Percentiles rank a stretch among this genome's conserved stretches.
Conservation (phyloP, 768 basidiomycete species). For the Trametes cinnabarina region DNA sequence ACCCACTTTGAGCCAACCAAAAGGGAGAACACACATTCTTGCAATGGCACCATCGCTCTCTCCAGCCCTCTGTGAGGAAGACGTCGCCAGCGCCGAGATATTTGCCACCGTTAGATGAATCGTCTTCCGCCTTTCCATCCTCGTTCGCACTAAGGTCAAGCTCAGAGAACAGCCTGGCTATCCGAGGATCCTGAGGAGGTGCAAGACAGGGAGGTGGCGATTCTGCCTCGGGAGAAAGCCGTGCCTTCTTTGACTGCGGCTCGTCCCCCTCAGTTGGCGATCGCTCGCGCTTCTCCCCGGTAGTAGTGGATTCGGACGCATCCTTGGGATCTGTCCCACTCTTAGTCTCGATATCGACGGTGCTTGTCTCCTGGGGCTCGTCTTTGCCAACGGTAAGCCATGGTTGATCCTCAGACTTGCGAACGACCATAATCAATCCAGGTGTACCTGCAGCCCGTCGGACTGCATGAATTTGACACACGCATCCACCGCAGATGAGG, state of each 20-base stretch:
- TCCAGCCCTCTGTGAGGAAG: slow-evolving; percentile 72
- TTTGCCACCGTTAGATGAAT: slow-evolving; percentile 2
- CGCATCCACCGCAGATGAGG: slow-evolving; percentile 72
- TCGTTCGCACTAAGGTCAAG: neutral
- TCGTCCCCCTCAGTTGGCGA: slow-evolving; percentile 31
- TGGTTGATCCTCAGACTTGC: slow-evolving; percentile 40
- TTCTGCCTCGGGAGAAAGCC: slow-evolving; percentile 40
- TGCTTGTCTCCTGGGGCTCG: slow-evolving; percentile 26
- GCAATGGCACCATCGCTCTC: slow-evolving; percentile 80
- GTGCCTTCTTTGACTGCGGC: slow-evolving; percentile 43
- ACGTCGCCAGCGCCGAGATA: slow-evolving; percentile 64
- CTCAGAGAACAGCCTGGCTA: neutral
- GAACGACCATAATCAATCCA: slow-evolving; percentile 66
- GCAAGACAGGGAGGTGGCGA: slow-evolving; percentile 47
- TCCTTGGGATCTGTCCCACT: neutral
- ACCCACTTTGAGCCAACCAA: neutral
- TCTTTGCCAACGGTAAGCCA: slow-evolving; percentile 53
- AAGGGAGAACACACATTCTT: slow-evolving; percentile 45
- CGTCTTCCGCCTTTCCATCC: slow-evolving; percentile 17
- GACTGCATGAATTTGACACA: slow-evolving; percentile 51
- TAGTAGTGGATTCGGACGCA: neutral
- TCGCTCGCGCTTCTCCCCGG: slow-evolving; percentile 45
- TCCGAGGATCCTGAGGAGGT: slow-evolving; percentile 43
- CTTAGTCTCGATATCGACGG: slow-evolving; percentile 27
- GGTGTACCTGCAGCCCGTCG: slow-evolving; percentile 64